Base-by-base conservation (phyloP, 2,329 filamentous ascomycete species). In the Dactylonectria macrodidyma region DNA sequence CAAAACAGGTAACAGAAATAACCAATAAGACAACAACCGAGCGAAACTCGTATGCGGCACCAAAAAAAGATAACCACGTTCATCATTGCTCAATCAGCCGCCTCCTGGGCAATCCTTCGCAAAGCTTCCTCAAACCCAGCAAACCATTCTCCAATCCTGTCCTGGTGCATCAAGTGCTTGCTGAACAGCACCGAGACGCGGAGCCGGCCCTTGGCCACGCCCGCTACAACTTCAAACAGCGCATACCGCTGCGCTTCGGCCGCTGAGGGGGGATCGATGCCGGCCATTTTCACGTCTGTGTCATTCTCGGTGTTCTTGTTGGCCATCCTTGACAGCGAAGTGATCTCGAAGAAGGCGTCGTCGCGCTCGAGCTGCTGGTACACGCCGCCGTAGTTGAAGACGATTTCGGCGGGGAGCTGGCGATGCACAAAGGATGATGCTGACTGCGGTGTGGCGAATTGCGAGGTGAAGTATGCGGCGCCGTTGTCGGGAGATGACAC, bases 361-460 rank as follows among this genome's bases (percentile, higher is more conserved):
- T 11, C 38, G 14, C 52, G 54, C 47, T 66, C 64, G 12, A 66
- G 64, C 19, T 66, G 64, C 30, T 62, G 64, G 26, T 62, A 66
- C 19, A 33, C 38, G 5, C 59, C 64, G n/a, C 50, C 47, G 22
- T 59, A 66, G 22, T 66, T 66, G 30, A 66, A 67, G 41, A 67
- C 65, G n/a, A 67, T 56, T 19, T 67, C 65, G 16, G 33, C 65
- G 4, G 59, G 65, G 10, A 67, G 54, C 9, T 38, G 34, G 36
- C 63, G 54, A 3, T 19, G 55, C 54, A 24, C 62, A 67, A 19
- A 22, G 44, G 65, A 50, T 24, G 26, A n/a, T 14, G 65, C 65
- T 0, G 59, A 67, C 14, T 67, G 10, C 26, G 34, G 22, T 12
- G 60, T 67, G 44, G 65, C 56, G 24, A 67, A 67, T 57, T 67